phyloP scores from a whole-genome alignment of 129 eudicot genomes.

The Smallanthus sonchifolius region DNA sequence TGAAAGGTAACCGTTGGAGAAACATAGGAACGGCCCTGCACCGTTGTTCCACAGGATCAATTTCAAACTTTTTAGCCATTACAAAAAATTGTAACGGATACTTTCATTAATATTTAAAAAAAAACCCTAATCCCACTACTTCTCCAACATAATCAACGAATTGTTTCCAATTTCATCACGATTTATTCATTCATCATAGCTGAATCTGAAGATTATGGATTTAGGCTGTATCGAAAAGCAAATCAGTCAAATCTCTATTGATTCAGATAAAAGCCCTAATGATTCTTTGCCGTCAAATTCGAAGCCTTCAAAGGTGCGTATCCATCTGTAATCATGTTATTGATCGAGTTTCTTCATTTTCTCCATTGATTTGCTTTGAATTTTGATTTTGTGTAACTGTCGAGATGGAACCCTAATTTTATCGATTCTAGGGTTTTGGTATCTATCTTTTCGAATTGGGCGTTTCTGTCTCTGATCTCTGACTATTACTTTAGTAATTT shows the following conservation, averaged over 20 bases:
- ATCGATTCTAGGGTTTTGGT: neutral
- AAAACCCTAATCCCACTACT: neutral
- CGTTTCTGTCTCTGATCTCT: neutral
- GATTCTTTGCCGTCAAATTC: conserved; percentile 40
- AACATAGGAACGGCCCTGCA: conserved; percentile 24
- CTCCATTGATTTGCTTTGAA: neutral
- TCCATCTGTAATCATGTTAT: neutral
- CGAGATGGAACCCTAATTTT: conserved; percentile 17
- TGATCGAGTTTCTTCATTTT: neutral
- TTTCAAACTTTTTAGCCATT: conserved; percentile 18
- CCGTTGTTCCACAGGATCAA: conserved; percentile 19
- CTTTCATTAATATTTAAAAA: conserved; percentile 12
- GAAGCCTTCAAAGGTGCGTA: conserved; percentile 51
- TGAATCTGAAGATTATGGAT: conserved; percentile 43
- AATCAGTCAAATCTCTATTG: conserved; percentile 29
- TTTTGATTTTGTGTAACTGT: neutral
- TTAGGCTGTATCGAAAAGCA: conserved; percentile 70
- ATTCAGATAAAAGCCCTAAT: conserved; percentile 32
- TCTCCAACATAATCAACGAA: conserved; percentile 9
- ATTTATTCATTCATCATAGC: neutral
- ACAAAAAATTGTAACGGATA: conserved; percentile 46
- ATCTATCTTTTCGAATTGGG: neutral
- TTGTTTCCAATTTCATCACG: neutral
- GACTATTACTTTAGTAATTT: neutral
- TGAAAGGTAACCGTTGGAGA: conserved; percentile 10